Percentiles rank a stretch among this genome's conserved stretches.
phyloP scores from a whole-genome alignment of 1,139 yeast species.

The Kurtzmaniella quercitrusa region DNA sequence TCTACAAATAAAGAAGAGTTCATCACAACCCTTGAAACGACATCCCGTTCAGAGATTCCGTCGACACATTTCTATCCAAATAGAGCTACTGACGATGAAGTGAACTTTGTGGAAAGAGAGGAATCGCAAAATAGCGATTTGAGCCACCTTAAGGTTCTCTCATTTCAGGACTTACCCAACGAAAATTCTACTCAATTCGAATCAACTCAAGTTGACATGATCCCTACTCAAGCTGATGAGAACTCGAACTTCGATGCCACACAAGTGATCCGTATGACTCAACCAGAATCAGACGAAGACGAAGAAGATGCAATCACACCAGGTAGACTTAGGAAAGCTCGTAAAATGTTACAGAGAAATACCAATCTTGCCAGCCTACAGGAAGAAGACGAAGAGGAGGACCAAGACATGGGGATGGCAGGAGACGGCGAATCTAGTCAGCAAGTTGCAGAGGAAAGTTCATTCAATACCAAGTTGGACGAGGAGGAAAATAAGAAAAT shows the following conservation, averaged over 20 bases:
- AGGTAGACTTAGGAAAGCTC: slow-evolving; percentile 21
- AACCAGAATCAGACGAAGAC: slow-evolving; percentile 8
- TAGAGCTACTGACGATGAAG: slow-evolving; percentile 2
- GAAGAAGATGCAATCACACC: slow-evolving; percentile 31
- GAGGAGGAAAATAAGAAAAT: slow-evolving; percentile 19
- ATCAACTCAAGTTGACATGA: slow-evolving; percentile 11
- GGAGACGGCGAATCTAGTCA: slow-evolving; percentile 21
- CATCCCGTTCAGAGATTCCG: neutral
- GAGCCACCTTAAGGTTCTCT: slow-evolving; percentile 13
- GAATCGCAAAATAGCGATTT: slow-evolving; percentile 2
- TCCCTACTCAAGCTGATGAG: slow-evolving; percentile 17
- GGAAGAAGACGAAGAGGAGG: slow-evolving; percentile 12
- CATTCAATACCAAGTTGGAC: slow-evolving; percentile 18
- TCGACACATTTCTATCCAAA: neutral
- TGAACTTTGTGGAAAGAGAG: slow-evolving; percentile 13
- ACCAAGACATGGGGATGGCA: slow-evolving; percentile 19
- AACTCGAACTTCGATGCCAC: neutral
- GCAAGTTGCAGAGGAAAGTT: neutral
- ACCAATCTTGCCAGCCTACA: slow-evolving; percentile 11
- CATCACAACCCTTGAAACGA: slow-evolving; percentile 4
- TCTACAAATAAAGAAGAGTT: slow-evolving; percentile 6
- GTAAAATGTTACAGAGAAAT: slow-evolving; percentile 18
- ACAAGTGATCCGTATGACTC: neutral
- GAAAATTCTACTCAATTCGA: slow-evolving; percentile 14
- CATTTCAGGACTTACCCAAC: slow-evolving; percentile 20